A percentile compares a stretch with the other conserved stretches of the same genome.
These are phyloP conservation scores for Uronychia binucleata DNA, from an alignment of 73 alveolate species.

Conservation along the genomic window DNA sequence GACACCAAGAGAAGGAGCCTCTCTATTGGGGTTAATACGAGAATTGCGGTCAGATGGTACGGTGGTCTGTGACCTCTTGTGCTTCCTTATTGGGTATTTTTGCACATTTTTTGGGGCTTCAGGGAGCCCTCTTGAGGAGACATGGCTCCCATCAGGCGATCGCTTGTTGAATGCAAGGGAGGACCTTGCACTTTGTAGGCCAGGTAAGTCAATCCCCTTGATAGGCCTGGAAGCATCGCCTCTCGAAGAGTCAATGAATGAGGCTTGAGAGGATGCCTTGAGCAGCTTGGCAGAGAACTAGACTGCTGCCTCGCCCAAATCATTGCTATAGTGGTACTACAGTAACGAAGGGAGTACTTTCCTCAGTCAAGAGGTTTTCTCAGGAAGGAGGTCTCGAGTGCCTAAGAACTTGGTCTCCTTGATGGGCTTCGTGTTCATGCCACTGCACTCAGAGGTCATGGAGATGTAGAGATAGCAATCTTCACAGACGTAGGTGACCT, in stretches of 20 bases:
- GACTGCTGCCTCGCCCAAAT: background rate
- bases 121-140: no score
- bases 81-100: background rate
- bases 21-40: no score
- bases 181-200: background rate
- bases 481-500: conserved; percentile 70
- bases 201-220: background rate
- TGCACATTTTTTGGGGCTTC: no score
- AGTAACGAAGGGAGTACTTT: background rate
- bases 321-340: background rate
- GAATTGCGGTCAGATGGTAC: background rate
- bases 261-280: background rate
- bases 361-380: background rate
- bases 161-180: background rate
- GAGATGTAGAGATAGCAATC: conserved; percentile 49
- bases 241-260: background rate
- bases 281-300: background rate
- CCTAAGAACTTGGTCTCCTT: background rate
- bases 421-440: background rate
- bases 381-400: conserved; percentile 2
- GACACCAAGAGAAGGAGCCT: no score
- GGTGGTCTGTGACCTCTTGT: background rate
- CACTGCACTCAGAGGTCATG: background rate
- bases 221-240: background rate
- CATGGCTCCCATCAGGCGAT: no score